Evolutionary conservation across 2,329 filamentous ascomycete species (phyloP).

Genomic region (Byssoonygena ceratinophila): DNA sequence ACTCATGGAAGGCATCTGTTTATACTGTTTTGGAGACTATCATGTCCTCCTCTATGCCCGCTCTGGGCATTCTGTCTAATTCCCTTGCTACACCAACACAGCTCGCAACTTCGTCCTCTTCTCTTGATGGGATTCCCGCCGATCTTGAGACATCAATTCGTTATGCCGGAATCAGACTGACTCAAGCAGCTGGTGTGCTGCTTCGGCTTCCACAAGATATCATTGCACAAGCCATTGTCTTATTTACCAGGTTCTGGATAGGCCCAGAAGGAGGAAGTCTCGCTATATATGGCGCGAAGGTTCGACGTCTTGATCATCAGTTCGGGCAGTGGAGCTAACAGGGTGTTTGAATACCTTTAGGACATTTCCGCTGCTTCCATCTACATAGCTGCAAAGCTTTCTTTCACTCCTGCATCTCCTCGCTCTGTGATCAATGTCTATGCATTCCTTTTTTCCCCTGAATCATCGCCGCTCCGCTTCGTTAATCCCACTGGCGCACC

Average conservation of each 20-base stretch:
- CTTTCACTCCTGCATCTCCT: conserved; percentile 62
- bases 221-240: conserved; percentile 72
- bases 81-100: conserved; percentile 38
- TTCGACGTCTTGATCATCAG: conserved; percentile 15
- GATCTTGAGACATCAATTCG: conserved; percentile 37
- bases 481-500: conserved; percentile 24
- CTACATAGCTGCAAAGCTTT: conserved; percentile 74
- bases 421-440: conserved; percentile 79
- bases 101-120: conserved; percentile 36
- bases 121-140: conserved; percentile 34
- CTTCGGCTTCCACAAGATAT: conserved; percentile 75
- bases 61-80: conserved; percentile 35
- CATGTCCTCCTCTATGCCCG: conserved; percentile 11
- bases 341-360: conserved; percentile 36
- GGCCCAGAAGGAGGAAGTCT: conserved; percentile 38
- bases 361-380: conserved; percentile 71
- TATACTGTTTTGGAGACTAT: too few species aligned
- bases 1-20: too few species aligned
- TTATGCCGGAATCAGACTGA: conserved; percentile 37
- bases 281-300: conserved; percentile 35
- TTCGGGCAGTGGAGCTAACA: too few species aligned
- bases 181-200: conserved; percentile 49
- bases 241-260: conserved; percentile 73
- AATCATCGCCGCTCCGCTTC: conserved; percentile 44
- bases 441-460: conserved; percentile 59